Conservation (phyloP, 2,329 filamentous ascomycete genomes). For the Stemphylium vesicarium region DNA sequence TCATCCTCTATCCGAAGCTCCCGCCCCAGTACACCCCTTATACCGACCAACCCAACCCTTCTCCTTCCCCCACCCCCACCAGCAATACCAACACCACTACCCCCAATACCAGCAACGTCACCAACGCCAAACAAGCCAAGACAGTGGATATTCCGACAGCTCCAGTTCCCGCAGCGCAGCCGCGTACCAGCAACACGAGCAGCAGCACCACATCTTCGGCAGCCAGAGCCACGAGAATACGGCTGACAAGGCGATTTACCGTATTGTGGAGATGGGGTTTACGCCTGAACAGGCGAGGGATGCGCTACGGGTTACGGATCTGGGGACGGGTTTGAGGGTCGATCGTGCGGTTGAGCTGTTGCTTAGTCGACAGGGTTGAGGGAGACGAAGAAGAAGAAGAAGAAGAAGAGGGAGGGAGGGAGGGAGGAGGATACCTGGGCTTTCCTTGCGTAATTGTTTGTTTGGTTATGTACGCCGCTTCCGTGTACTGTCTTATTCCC, state of each 20-base stretch:
- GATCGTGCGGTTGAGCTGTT: constrained; percentile 64
- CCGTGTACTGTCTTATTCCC: no score
- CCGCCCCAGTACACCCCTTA: constrained; percentile 25
- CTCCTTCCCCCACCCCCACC: constrained; percentile 2
- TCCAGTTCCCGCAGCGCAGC: constrained; percentile 17
- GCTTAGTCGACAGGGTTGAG: constrained; percentile 32
- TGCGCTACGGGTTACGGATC: constrained; percentile 65
- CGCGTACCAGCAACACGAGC: constrained; percentile 38
- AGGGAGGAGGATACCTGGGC: no score
- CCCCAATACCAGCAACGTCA: background rate
- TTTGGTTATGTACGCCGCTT: no score
- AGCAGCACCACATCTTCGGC: constrained; percentile 39
- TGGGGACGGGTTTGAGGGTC: constrained; percentile 64
- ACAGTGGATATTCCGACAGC: constrained; percentile 6
- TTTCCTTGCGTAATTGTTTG: no score
- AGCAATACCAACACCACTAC: background rate
- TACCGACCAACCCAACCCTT: constrained; percentile 18
- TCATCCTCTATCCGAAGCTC: constrained; percentile 10
- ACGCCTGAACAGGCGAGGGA: constrained; percentile 60
- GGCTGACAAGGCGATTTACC: constrained; percentile 62
- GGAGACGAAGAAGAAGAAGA: no score
- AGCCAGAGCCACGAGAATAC: constrained; percentile 56
- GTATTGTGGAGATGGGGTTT: constrained; percentile 67
- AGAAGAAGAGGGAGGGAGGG: no score
- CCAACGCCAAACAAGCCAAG: background rate